Conservation (phyloP, 768 basidiomycete species). For the Cyclocybe aegerita region DNA sequence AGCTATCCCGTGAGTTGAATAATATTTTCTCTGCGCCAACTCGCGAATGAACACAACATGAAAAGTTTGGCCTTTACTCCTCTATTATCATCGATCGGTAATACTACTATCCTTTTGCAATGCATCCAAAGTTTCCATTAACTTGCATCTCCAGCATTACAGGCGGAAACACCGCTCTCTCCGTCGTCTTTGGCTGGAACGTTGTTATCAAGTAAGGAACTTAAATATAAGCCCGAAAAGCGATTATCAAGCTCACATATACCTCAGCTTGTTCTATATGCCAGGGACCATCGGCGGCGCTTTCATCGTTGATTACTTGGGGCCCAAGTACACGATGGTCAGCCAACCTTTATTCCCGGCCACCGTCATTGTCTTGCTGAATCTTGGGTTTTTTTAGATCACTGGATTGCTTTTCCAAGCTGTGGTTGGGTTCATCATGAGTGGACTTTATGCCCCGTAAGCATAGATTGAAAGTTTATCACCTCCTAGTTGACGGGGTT, state of each 20-base stretch:
- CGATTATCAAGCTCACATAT: neutral
- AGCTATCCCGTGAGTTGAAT: slow-evolving; percentile 61
- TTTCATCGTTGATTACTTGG: slow-evolving; percentile 72
- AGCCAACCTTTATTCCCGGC: slow-evolving; percentile 1
- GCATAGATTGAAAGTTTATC: slow-evolving; percentile 9
- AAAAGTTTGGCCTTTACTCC: slow-evolving; percentile 78
- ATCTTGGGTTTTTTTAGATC: slow-evolving; percentile 42
- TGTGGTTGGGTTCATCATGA: slow-evolving; percentile 86
- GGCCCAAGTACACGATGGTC: slow-evolving; percentile 78
- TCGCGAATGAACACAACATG: neutral
- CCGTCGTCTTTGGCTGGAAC: slow-evolving; percentile 78
- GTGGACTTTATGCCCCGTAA: slow-evolving; percentile 66
- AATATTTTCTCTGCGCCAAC: neutral
- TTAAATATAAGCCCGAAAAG: too few species aligned
- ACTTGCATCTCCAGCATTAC: slow-evolving; percentile 46
- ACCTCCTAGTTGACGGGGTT: neutral
- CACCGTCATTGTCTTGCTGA: neutral
- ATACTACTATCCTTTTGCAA: slow-evolving; percentile 6
- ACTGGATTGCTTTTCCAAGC: slow-evolving; percentile 66
- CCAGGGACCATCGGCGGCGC: slow-evolving; percentile 67
- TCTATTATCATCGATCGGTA: slow-evolving; percentile 72
- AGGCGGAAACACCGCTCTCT: slow-evolving; percentile 47
- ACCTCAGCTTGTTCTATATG: slow-evolving; percentile 36
- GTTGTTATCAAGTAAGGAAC: slow-evolving; percentile 83
- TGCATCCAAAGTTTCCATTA: neutral